Evolutionary conservation across 140 eudicot species (phyloP).

Genomic region (Senecio squalidus): DNA sequence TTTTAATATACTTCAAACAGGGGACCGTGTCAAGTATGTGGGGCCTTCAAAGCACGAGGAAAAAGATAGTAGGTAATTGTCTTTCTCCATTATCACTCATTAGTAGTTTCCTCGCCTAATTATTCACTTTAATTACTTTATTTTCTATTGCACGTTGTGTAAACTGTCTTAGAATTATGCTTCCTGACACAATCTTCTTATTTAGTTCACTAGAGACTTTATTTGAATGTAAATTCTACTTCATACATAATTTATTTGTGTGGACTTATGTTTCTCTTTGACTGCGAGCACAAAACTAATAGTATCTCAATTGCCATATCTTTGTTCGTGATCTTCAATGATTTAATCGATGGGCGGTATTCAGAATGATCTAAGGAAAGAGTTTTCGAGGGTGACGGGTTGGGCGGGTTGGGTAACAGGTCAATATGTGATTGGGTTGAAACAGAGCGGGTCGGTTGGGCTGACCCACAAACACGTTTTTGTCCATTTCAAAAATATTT

Average conservation of each 20-base stretch:
- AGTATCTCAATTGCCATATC: conserved; percentile 13
- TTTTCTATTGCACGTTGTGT: neutral
- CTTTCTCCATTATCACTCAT: conserved; percentile 11
- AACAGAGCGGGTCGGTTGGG: too few species aligned
- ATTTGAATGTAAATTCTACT: conserved; percentile 7
- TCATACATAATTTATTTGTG: conserved; percentile 1
- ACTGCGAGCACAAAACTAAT: neutral
- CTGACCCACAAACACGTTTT: too few species aligned
- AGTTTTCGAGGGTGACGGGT: too few species aligned
- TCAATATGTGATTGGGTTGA: too few species aligned
- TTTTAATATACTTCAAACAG: conserved; percentile 33
- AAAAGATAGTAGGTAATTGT: conserved; percentile 62
- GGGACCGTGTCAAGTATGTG: conserved; percentile 87
- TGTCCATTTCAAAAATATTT: conserved; percentile 25
- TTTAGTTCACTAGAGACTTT: neutral
- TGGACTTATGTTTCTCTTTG: conserved; percentile 5
- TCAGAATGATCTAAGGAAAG: too few species aligned
- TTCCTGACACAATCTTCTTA: neutral
- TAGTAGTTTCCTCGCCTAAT: conserved; percentile 4
- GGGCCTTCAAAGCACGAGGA: conserved; percentile 54
- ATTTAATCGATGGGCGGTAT: too few species aligned
- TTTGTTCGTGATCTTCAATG: too few species aligned
- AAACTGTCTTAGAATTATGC: conserved; percentile 9
- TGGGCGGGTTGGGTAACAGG: neutral
- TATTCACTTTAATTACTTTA: neutral